These are phyloP conservation scores for Botryotinia globosa DNA, from an alignment of 2,329 filamentous ascomycete species.

Conservation along the genomic window DNA sequence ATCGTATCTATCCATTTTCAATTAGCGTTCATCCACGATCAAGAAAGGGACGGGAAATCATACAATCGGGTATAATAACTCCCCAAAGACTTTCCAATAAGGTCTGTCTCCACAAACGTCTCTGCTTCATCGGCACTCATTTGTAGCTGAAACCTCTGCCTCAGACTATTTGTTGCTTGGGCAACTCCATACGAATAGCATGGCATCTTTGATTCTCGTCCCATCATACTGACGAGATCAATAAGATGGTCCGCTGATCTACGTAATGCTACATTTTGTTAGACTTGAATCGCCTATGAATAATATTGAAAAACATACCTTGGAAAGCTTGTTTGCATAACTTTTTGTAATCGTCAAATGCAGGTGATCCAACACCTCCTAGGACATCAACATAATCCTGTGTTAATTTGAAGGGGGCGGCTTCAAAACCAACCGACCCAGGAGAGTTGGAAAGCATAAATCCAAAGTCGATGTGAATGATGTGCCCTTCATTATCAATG, in stretches of 20 bases:
- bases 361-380: conserved; percentile 66
- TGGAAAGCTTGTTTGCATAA: conserved; percentile 83
- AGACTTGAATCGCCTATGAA: background rate
- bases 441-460: conserved; percentile 89
- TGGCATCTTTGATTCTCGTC: conserved; percentile 77
- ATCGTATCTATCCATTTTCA: conserved; percentile 59
- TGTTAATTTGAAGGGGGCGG: conserved; percentile 82
- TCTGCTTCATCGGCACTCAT: conserved; percentile 80
- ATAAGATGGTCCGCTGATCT: conserved; percentile 78
- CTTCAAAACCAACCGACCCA: conserved; percentile 80
- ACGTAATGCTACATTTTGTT: conserved; percentile 56
- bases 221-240: conserved; percentile 82
- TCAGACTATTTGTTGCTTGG: conserved; percentile 65
- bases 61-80: conserved; percentile 86
- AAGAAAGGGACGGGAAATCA: conserved; percentile 39
- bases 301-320: conserved; percentile 46
- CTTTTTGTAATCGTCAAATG: conserved; percentile 73
- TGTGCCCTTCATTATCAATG: conserved; percentile 81
- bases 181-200: conserved; percentile 74
- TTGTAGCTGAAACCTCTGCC: conserved; percentile 77
- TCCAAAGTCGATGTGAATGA: conserved; percentile 85
- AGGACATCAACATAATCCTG: conserved; percentile 83
- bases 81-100: conserved; percentile 76
- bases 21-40: conserved; percentile 5
- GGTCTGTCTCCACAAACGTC: conserved; percentile 74